These are phyloP conservation scores for Saturnispora hagleri DNA, from an alignment of 805 yeast genomes.

Conservation along the genomic window DNA sequence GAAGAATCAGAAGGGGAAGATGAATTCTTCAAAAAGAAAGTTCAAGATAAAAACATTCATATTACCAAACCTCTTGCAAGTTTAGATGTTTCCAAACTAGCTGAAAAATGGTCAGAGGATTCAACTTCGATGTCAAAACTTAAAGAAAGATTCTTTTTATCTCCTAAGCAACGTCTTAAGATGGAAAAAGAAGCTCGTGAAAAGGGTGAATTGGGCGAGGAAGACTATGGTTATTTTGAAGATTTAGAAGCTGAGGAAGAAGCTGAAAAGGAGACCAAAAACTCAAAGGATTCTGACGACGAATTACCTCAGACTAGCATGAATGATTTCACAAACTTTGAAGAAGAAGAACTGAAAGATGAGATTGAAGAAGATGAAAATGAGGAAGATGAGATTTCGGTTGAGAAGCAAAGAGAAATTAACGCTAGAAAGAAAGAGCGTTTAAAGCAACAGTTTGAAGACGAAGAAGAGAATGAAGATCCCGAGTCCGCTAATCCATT, in stretches of 20 bases:
- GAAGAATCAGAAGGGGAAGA: constrained; percentile 40
- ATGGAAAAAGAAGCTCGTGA: constrained; percentile 26
- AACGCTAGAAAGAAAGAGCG: constrained; percentile 89
- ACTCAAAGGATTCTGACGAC: constrained; percentile 36
- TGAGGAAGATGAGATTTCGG: constrained; percentile 37
- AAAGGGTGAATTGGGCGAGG: constrained; percentile 15
- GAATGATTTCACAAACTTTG: constrained; percentile 48
- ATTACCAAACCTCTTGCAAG: constrained; percentile 28
- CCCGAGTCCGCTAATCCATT: constrained; percentile 44
- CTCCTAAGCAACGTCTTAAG: constrained; percentile 37
- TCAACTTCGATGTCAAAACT: constrained; percentile 33
- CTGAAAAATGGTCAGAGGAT: constrained; percentile 33
- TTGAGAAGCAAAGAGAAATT: constrained; percentile 66
- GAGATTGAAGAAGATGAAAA: constrained; percentile 34
- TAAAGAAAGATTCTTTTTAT: constrained; percentile 41
- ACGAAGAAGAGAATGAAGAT: constrained; percentile 66
- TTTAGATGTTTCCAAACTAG: constrained; percentile 31
- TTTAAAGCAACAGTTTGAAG: constrained; percentile 82
- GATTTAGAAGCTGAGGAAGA: constrained; percentile 24
- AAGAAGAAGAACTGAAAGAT: constrained; percentile 39
- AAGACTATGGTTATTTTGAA: constrained; percentile 32
- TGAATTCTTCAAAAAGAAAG: constrained; percentile 47
- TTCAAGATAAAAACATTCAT: constrained; percentile 14
- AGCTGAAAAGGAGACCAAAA: constrained; percentile 36
- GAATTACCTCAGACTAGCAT: constrained; percentile 36